Evolutionary conservation across 225 moss, liverwort and hornwort genomes (phyloP).

Genomic region (Sphagnum tenellum): DNA sequence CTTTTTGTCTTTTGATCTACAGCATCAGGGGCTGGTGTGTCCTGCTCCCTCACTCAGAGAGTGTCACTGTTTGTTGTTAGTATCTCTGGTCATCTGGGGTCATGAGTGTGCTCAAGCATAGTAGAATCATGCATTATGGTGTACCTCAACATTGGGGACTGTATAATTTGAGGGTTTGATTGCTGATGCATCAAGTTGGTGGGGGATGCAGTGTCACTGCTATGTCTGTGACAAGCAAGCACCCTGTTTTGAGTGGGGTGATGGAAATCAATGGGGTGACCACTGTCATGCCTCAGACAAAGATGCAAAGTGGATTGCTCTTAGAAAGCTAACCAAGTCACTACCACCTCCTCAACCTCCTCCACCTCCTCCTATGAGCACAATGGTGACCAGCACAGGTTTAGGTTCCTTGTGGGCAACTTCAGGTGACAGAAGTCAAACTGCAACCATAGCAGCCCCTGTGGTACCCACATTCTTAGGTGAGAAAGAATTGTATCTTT

Average conservation of each 20-base stretch:
- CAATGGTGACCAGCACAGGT: background rate
- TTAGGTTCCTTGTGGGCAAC: conserved; percentile 1
- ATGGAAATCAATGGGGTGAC: conserved; percentile 32
- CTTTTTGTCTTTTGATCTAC: too few relatives aligned
- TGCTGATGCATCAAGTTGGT: background rate
- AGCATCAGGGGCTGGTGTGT: too few relatives aligned
- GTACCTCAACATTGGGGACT: too few relatives aligned
- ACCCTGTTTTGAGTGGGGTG: conserved; percentile 58
- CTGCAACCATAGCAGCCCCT: conserved; percentile 4
- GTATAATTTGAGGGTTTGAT: too few relatives aligned
- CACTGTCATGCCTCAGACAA: conserved; percentile 75
- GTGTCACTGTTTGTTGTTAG: too few relatives aligned
- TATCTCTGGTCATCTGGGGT: too few relatives aligned
- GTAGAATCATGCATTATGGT: too few relatives aligned
- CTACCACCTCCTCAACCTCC: conserved; percentile 7
- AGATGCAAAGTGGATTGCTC: conserved; percentile 34
- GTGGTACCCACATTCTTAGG: conserved; percentile 13
- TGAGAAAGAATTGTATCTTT: conserved; percentile 7
- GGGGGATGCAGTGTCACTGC: conserved; percentile 61
- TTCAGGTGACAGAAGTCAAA: background rate
- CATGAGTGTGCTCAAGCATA: too few relatives aligned
- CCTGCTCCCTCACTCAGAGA: too few relatives aligned
- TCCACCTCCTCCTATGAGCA: background rate
- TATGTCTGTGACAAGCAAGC: conserved; percentile 62
- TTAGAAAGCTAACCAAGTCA: conserved; percentile 28